Evolutionary conservation across 2,329 filamentous ascomycete genomes (phyloP), one percentile per base, ranked within the genome.

Genomic region (Aspergillus costaricaensis): DNA sequence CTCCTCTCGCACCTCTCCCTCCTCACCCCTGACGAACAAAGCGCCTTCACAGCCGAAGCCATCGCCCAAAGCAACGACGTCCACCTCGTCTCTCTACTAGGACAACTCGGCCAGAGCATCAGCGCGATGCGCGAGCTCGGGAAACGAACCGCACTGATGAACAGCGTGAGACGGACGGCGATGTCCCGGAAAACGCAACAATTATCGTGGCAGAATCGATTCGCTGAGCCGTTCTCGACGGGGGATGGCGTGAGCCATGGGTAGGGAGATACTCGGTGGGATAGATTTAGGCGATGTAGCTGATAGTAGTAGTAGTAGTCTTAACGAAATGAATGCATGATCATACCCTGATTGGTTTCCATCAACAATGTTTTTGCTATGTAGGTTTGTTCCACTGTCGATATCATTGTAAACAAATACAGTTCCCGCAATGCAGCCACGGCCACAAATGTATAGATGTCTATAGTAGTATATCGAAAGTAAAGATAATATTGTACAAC

Each of bases 21-120:
- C 17, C 85, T 97, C 57, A 87, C 89, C 4, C 92, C 94, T 3
- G 83, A 88, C 2, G 84, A 91, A 68, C 79, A 82, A 25, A 81
- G 83, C 47, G 82, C 85, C 0, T 91, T 94, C 71, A 82, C 87
- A 27, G 81, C 85, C 36, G 90, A 96, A 74, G 85, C 91, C 39
- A 81, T 89, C 39, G 87, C 89, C 56, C 91, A 96, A 77, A 83
- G 88, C 62, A 95, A 96, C 70, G 92, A 98, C 68, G 92, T 96
- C 27, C 84, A 88, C 57, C 83, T 97, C 2, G 85, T 96, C 53
- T 85, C 86, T 4, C 80, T 98, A 2, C 83, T 98, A 8, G 89
- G 91, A 48, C 84, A 86, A 21, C 83, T 97, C 30, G 88, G 93
- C 64, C 85, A 90, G 63, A 90, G 87, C 62, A 83, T 93, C 19